phyloP scores from a whole-genome alignment of 257 asterid species.

The Orobanche coerulescens region DNA sequence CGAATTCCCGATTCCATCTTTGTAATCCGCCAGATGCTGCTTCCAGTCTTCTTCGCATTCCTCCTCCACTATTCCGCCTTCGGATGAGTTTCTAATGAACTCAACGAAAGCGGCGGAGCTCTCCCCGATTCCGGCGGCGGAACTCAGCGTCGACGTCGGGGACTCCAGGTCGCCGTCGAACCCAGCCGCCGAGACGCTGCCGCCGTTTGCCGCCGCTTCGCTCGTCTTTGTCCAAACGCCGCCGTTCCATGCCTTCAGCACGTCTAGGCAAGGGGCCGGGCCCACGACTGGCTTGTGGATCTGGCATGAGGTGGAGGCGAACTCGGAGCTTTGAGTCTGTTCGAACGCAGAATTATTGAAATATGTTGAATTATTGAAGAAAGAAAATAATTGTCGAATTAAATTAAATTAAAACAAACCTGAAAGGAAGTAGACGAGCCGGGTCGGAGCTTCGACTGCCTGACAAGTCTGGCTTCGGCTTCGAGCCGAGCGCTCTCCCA shows the following conservation, averaged over 20 bases:
- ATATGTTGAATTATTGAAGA: neutral
- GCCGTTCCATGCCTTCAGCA: slow-evolving; percentile 51
- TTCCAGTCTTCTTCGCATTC: slow-evolving; percentile 59
- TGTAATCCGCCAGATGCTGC: slow-evolving; percentile 27
- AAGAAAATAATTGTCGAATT: too few relatives aligned
- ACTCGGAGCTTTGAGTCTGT: slow-evolving; percentile 29
- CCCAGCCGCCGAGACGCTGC: slow-evolving; percentile 24
- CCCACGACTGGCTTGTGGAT: slow-evolving; percentile 22
- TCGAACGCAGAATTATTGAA: neutral
- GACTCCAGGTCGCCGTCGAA: slow-evolving; percentile 45
- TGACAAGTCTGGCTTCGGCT: slow-evolving; percentile 76
- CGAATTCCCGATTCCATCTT: slow-evolving; percentile 27
- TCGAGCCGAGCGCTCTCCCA: slow-evolving; percentile 98
- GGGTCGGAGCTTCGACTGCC: slow-evolving; percentile 65
- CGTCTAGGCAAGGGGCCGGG: slow-evolving; percentile 37
- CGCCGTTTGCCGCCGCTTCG: slow-evolving; percentile 10
- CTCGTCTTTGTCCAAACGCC: slow-evolving; percentile 32
- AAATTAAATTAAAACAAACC: too few relatives aligned
- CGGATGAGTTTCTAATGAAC: slow-evolving; percentile 35
- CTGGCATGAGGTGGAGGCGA: slow-evolving; percentile 34
- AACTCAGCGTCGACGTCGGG: slow-evolving; percentile 66
- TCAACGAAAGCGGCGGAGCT: slow-evolving; percentile 37
- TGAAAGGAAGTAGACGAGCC: slow-evolving; percentile 22
- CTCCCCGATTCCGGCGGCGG: slow-evolving; percentile 35
- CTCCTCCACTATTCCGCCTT: slow-evolving; percentile 37